phyloP scores from a whole-genome alignment of 208 protist species.

The Acanthamoeba culbertsoni region DNA sequence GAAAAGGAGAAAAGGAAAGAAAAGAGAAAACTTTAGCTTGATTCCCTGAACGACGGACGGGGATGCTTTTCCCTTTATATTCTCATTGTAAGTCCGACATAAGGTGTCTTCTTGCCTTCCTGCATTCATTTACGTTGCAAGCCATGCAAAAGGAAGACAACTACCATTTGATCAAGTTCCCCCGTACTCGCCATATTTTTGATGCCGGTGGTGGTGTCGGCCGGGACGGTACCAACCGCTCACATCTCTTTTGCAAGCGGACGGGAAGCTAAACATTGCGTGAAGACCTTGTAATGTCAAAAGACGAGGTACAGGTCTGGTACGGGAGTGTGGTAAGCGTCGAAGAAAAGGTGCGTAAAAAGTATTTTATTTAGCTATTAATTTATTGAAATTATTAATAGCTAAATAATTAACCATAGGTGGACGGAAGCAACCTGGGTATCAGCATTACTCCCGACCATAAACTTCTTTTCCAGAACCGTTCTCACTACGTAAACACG shows the following conservation, averaged over 20 bases:
- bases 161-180: slow-evolving; percentile 24
- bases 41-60: no score
- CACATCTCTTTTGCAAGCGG: background rate
- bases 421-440: slow-evolving; percentile 55
- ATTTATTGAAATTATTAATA: no score
- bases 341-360: background rate
- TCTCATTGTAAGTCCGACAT: background rate
- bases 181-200: background rate
- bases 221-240: background rate
- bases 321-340: background rate
- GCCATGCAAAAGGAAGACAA: background rate
- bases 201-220: slow-evolving; percentile 20
- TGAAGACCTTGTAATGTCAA: slow-evolving; percentile 16
- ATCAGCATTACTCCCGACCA: background rate
- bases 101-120: background rate
- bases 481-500: slow-evolving; percentile 38
- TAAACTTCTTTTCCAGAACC: slow-evolving; percentile 47
- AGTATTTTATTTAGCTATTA: no score
- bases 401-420: no score
- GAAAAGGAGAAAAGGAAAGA: background rate
- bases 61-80: background rate
- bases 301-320: background rate
- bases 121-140: background rate
- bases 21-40: background rate
- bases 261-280: background rate